Evolutionary conservation across 2,329 filamentous ascomycete genomes (phyloP).

Genomic region (Fusarium dlaminii): DNA sequence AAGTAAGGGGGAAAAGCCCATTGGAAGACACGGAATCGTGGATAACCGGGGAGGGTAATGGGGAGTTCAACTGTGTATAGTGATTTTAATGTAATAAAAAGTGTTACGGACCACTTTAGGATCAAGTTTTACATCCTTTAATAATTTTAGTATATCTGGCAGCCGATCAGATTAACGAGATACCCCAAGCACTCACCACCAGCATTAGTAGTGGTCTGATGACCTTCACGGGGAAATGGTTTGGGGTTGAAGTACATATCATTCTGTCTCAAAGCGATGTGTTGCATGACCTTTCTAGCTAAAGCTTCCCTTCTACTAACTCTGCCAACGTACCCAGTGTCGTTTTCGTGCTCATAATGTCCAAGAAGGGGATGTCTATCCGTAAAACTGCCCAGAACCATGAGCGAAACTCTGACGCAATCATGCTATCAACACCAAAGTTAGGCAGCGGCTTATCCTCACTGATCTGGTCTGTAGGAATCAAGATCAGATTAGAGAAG

Average conservation of each 20-base stretch:
- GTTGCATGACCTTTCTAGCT: rapidly evolving
- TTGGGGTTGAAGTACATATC: rapidly evolving
- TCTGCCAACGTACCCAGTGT: not conserved
- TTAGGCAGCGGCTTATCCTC: not conserved
- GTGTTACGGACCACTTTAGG: not conserved
- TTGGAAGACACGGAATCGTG: rapidly evolving
- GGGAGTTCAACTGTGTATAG: not conserved
- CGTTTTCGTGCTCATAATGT: not conserved
- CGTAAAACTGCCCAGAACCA: not conserved
- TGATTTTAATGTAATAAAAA: not conserved
- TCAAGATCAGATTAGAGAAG: not conserved
- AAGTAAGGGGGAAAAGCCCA: rapidly evolving
- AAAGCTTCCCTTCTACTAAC: not conserved
- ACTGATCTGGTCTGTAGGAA: not conserved
- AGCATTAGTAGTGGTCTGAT: not conserved
- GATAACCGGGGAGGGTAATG: too few relatives aligned
- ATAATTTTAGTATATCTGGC: not conserved
- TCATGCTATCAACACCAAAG: not conserved
- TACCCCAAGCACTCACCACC: not conserved
- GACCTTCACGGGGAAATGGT: rapidly evolving
- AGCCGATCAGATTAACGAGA: not conserved
- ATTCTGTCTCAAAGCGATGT: not conserved
- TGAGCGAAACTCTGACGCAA: not conserved
- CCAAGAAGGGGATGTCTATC: not conserved
- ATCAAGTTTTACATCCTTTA: not conserved